Evolutionary conservation across 2,329 filamentous ascomycete species (phyloP).

Genomic region (Fusarium palustre): DNA sequence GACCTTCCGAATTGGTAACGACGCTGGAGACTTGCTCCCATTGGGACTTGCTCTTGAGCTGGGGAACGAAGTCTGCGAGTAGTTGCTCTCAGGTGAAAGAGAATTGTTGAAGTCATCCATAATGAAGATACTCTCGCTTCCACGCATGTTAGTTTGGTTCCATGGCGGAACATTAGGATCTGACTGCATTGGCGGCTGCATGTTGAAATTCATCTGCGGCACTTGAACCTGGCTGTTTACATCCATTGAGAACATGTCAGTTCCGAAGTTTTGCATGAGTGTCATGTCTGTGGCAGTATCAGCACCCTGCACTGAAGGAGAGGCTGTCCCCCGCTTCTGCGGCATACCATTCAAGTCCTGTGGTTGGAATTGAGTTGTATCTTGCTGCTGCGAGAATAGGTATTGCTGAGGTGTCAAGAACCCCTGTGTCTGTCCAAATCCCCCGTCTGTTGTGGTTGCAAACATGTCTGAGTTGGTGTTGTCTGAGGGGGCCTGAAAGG

Average conservation of each 20-base stretch:
- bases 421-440: slow-evolving; percentile 49
- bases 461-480: slow-evolving; percentile 47
- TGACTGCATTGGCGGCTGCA: slow-evolving; percentile 54
- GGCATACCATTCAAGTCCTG: slow-evolving; percentile 46
- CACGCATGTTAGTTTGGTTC: slow-evolving; percentile 54
- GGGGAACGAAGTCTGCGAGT: slow-evolving; percentile 50
- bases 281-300: slow-evolving; percentile 47
- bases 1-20: slow-evolving; percentile 57
- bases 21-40: slow-evolving; percentile 47
- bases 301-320: slow-evolving; percentile 34
- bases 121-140: slow-evolving; percentile 50
- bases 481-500: slow-evolving; percentile 45
- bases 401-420: slow-evolving; percentile 56
- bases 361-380: slow-evolving; percentile 39
- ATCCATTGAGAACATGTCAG: slow-evolving; percentile 46
- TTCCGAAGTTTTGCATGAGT: slow-evolving; percentile 50
- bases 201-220: slow-evolving; percentile 51
- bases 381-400: slow-evolving; percentile 53
- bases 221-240: slow-evolving; percentile 46
- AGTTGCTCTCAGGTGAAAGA: slow-evolving; percentile 49
- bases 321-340: slow-evolving; percentile 16
- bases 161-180: slow-evolving; percentile 56
- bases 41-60: slow-evolving; percentile 41
- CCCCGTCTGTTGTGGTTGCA: slow-evolving; percentile 48
- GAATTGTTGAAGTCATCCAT: slow-evolving; percentile 56